A percentile compares a stretch with the other conserved stretches of the same genome.
phyloP scores from a whole-genome alignment of 2,329 filamentous ascomycete genomes.

The Arthrinium phaeospermum region DNA sequence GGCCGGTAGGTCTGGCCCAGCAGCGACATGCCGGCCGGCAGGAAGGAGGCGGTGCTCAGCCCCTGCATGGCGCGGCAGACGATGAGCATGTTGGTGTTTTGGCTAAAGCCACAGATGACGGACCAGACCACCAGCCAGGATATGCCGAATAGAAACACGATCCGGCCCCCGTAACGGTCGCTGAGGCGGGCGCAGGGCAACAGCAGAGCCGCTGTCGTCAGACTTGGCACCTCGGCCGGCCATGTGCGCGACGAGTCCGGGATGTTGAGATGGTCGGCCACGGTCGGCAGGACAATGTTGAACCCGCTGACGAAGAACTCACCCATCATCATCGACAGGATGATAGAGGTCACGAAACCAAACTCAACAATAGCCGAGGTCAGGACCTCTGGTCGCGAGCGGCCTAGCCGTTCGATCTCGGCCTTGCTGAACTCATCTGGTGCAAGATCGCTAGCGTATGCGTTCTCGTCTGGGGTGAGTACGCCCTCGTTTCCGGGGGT shows the following conservation, averaged over 20 bases:
- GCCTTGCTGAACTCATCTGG: constrained; percentile 31
- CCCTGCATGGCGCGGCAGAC: constrained; percentile 77
- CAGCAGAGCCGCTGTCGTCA: constrained; percentile 61
- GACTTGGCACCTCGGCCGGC: constrained; percentile 66
- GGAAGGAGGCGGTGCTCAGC: constrained; percentile 73
- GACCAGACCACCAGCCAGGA: constrained; percentile 73
- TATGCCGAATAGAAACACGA: constrained; percentile 64
- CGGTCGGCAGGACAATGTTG: constrained; percentile 71
- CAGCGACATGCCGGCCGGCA: constrained; percentile 72
- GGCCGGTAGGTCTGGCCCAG: constrained; percentile 70
- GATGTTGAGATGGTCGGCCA: constrained; percentile 68
- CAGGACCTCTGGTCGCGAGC: constrained; percentile 61
- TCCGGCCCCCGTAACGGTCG: constrained; percentile 67
- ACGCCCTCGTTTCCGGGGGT: constrained; percentile 25
- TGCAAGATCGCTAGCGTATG: constrained; percentile 24
- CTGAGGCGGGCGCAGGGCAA: constrained; percentile 67
- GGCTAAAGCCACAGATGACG: constrained; percentile 72
- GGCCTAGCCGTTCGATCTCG: constrained; percentile 61
- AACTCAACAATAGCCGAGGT: constrained; percentile 55
- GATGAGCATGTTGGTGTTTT: constrained; percentile 72
- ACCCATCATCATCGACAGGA: constrained; percentile 64
- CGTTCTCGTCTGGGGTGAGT: constrained; percentile 21
- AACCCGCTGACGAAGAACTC: constrained; percentile 84
- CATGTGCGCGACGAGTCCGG: constrained; percentile 65
- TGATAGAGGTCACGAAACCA: constrained; percentile 64